These are phyloP conservation scores for Alternaria hordeiaustralica DNA, from an alignment of 2,329 filamentous ascomycete species.

Conservation along the genomic window DNA sequence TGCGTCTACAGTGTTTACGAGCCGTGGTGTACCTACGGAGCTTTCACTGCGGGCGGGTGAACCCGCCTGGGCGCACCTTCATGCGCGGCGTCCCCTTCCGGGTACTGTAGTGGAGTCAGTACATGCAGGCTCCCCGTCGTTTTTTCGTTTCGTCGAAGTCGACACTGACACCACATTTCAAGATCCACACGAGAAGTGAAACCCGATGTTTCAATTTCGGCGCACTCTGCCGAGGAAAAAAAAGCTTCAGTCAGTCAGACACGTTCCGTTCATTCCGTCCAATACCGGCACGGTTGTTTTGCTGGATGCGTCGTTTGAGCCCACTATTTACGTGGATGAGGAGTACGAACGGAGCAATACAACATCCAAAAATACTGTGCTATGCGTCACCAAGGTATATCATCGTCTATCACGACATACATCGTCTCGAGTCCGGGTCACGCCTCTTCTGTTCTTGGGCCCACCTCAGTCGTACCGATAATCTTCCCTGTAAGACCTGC, in stretches of 20 bases:
- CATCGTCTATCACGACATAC: not conserved
- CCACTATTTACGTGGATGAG: not conserved
- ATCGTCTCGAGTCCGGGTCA: not conserved
- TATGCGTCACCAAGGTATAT: not conserved
- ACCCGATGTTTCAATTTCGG: not conserved
- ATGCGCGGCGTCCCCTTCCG: no score
- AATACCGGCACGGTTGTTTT: not conserved
- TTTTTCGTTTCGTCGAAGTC: not conserved
- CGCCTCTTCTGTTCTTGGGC: not conserved
- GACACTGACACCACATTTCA: not conserved
- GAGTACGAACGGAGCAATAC: not conserved
- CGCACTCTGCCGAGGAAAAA: not conserved
- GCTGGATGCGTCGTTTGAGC: not conserved
- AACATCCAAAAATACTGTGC: not conserved
- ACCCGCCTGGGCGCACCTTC: not conserved
- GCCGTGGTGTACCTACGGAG: not conserved
- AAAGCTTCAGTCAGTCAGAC: not conserved
- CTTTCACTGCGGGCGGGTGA: not conserved
- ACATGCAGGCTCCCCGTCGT: not conserved
- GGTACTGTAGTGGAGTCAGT: not conserved
- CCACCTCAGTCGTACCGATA: not conserved
- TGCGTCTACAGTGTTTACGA: not conserved
- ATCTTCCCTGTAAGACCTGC: not conserved
- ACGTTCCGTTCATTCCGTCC: not conserved
- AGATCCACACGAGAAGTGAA: not conserved